Evolutionary conservation across 805 yeast genomes (phyloP).

Genomic region (Cyberlindnera nakhonratchasimensis): DNA sequence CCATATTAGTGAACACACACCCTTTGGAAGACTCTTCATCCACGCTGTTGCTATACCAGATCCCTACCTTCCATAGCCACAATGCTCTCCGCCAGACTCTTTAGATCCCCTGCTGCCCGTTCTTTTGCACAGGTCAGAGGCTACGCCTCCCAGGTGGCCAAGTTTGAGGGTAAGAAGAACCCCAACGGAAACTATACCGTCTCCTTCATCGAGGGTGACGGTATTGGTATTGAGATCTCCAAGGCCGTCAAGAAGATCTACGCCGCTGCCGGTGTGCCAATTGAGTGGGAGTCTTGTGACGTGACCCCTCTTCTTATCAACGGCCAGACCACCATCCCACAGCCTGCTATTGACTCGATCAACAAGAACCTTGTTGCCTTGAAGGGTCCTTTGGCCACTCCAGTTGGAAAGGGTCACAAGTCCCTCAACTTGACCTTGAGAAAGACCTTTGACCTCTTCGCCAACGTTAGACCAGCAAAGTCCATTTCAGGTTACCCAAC

Average conservation of each 20-base stretch:
- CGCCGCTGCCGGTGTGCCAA: constrained; percentile 91
- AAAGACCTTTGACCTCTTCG: constrained; percentile 93
- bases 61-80: constrained; percentile 1
- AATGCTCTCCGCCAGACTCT: constrained; percentile 21
- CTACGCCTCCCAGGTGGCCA: constrained; percentile 51
- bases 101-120: constrained; percentile 13
- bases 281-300: constrained; percentile 96
- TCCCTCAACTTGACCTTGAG: constrained; percentile 96
- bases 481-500: constrained; percentile 92
- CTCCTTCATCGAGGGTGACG: constrained; percentile 97
- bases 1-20: not conserved
- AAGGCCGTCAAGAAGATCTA: constrained; percentile 91
- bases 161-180: constrained; percentile 60
- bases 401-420: constrained; percentile 98
- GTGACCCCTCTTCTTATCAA: constrained; percentile 90
- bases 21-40: not conserved
- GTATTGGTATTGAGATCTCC: constrained; percentile 95
- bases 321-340: constrained; percentile 92
- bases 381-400: constrained; percentile 98
- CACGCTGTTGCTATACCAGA: no score
- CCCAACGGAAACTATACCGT: constrained; percentile 87
- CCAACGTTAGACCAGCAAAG: constrained; percentile 96
- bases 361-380: constrained; percentile 91
- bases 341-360: constrained; percentile 87
- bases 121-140: constrained; percentile 22